Percentiles rank a stretch among this genome's conserved stretches.
Conservation (phyloP, 2,329 filamentous ascomycete genomes). For the Aspergillus bombycis region DNA sequence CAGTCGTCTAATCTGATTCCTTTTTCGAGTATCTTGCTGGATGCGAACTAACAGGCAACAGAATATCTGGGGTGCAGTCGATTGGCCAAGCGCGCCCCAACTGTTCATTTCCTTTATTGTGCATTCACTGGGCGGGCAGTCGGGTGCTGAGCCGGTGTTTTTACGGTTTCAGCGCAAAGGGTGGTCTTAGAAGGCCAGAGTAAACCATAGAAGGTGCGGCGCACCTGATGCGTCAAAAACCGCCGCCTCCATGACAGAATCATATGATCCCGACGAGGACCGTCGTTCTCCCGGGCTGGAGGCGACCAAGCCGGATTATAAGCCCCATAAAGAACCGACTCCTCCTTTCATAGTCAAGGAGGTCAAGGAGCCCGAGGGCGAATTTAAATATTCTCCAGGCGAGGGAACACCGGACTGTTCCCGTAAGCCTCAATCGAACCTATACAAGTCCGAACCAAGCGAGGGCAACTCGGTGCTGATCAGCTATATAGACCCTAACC, state of each 20-base stretch:
- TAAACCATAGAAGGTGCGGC: slow-evolving; percentile 15
- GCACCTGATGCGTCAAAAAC: slow-evolving; percentile 34
- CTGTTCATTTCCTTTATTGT: background rate
- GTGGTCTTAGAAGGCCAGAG: slow-evolving; percentile 5
- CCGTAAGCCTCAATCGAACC: slow-evolving; percentile 38
- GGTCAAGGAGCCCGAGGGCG: slow-evolving; percentile 22
- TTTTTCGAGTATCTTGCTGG: background rate
- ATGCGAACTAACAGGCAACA: background rate
- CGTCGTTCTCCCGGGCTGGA: slow-evolving; percentile 42
- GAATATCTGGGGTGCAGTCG: background rate
- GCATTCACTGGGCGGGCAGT: background rate
- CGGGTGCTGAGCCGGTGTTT: slow-evolving; percentile 1
- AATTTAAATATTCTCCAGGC: slow-evolving; percentile 26
- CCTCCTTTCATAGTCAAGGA: slow-evolving; percentile 38
- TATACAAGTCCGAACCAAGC: slow-evolving; percentile 49
- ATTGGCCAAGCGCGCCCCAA: background rate
- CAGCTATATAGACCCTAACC: slow-evolving; percentile 64
- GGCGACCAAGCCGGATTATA: slow-evolving; percentile 35
- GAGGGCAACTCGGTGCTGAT: slow-evolving; percentile 67
- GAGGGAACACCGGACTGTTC: slow-evolving; percentile 38
- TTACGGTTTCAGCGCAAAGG: background rate
- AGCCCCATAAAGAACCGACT: slow-evolving; percentile 28
- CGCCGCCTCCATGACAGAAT: slow-evolving; percentile 40
- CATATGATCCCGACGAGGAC: slow-evolving; percentile 47
- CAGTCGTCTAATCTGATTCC: background rate